Evolutionary conservation across 257 asterid genomes (phyloP).

Genomic region (Solanum gandarillasii): DNA sequence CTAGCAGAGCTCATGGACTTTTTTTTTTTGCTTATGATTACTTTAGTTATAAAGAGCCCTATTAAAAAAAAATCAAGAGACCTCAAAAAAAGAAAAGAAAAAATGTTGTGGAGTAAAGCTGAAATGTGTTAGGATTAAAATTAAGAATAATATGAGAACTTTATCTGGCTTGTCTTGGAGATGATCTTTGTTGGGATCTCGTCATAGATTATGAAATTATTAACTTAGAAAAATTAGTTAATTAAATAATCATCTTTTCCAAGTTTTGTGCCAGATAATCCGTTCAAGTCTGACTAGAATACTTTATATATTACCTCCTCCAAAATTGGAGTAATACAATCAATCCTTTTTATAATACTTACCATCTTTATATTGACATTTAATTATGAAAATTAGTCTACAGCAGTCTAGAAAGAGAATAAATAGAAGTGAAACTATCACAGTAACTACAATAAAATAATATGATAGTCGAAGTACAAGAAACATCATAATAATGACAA

Average conservation of each 20-base stretch:
- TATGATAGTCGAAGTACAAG: not conserved
- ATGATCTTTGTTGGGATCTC: not conserved
- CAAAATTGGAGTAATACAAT: not conserved
- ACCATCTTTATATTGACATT: not conserved
- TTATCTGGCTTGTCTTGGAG: not conserved
- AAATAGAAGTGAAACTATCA: not conserved
- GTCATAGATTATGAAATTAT: not conserved
- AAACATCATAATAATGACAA: not conserved
- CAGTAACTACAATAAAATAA: not conserved
- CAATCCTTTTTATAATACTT: not conserved
- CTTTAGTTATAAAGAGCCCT: not conserved
- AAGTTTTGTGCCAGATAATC: not conserved
- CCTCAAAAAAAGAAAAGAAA: not conserved
- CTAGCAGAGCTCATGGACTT: not conserved
- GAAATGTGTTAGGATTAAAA: not conserved
- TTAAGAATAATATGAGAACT: too few relatives aligned
- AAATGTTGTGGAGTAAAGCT: not conserved
- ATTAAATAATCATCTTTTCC: not conserved
- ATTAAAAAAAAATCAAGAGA: too few relatives aligned
- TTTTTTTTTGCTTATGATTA: not conserved
- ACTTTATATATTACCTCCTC: not conserved
- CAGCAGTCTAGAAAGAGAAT: not conserved
- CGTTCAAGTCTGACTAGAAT: not conserved
- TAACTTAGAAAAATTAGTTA: not conserved
- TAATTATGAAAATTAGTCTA: not conserved